Evolutionary conservation across 1,139 yeast species (phyloP), one percentile per base, ranked within the genome.

Genomic region (Kurtzmaniella natalensis): DNA sequence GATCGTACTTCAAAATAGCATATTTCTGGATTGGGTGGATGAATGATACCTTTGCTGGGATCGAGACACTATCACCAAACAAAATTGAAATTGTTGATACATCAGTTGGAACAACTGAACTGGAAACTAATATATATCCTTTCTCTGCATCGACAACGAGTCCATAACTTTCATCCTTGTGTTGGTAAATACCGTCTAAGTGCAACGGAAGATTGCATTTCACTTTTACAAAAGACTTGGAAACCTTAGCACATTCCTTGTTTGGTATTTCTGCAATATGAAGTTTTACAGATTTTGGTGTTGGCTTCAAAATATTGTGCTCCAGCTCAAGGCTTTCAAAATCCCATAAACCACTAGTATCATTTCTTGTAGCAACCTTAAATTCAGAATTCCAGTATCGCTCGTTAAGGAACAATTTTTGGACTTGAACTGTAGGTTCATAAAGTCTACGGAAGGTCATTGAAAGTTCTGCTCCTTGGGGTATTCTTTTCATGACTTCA

Each of bases 21-120:
- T 84, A 87, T 48, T 88, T 88, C 48, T 83, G 87, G 34, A 85
- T 78, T 21, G 97, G 96, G 51, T 89, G 96, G 48, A 87, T 64
- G 48, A 87, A 88, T 18, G 80, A 80, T 18, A 87, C 94, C 40
- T 78, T 70, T 0, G 83, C 96, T 0, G 94, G 88, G 15, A 88
- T 73, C 45, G 82, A 79, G 15, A 86, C 76, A 2, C 95, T 81
- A 44, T 88, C 96, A 4, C 96, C 95, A 52, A 89, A 78, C 3
- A 89, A 78, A 19, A 89, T 71, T 8, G 25, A 22, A 16, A 87
- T 71, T 55, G 87, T 95, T 46, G 87, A 70, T 57, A 89, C 70
- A 47, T 85, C 95, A 58, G 87, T 94, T 3, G 96, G 95, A 13
- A 88, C 86, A 38, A 76, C 70, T 40, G 81, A 70, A 44, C 96